A percentile compares a stretch with the other conserved stretches of the same genome.
Conservation (phyloP, 2,329 filamentous ascomycete genomes). For the Scedosporium apiospermum region DNA sequence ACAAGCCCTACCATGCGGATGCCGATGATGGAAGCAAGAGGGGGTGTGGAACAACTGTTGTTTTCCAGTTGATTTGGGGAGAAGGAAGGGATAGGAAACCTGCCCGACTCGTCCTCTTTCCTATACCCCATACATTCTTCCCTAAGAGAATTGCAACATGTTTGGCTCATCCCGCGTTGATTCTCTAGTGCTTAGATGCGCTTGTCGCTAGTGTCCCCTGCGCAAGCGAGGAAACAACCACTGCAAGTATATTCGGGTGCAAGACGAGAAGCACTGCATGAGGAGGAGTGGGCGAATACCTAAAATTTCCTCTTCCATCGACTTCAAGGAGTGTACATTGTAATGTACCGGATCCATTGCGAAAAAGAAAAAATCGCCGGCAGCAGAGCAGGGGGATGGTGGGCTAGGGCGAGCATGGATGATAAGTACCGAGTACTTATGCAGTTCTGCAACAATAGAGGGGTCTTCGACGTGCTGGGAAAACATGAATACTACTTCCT, state of each 20-base stretch:
- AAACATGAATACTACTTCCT: background rate
- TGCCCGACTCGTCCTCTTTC: background rate
- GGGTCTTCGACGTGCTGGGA: background rate
- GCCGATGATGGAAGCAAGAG: slow-evolving; percentile 10
- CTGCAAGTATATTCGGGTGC: background rate
- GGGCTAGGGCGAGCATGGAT: background rate
- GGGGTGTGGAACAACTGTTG: background rate
- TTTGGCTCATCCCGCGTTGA: too few species aligned
- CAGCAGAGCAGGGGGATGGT: background rate
- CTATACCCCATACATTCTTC: background rate
- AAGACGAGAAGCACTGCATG: background rate
- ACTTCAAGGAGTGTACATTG: background rate
- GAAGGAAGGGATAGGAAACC: background rate
- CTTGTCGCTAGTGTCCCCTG: too few species aligned
- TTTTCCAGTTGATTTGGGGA: background rate
- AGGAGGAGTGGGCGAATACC: background rate
- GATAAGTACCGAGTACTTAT: background rate
- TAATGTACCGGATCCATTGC: background rate
- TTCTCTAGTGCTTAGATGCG: too few species aligned
- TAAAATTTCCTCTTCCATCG: background rate
- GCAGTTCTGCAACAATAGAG: background rate
- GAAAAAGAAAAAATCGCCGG: background rate
- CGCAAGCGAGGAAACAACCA: too few species aligned
- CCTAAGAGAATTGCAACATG: background rate
- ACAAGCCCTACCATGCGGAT: slow-evolving; percentile 33